Base-by-base conservation (phyloP, 495 filamentous ascomycete genomes). In the Amphirosellinia nigrospora region DNA sequence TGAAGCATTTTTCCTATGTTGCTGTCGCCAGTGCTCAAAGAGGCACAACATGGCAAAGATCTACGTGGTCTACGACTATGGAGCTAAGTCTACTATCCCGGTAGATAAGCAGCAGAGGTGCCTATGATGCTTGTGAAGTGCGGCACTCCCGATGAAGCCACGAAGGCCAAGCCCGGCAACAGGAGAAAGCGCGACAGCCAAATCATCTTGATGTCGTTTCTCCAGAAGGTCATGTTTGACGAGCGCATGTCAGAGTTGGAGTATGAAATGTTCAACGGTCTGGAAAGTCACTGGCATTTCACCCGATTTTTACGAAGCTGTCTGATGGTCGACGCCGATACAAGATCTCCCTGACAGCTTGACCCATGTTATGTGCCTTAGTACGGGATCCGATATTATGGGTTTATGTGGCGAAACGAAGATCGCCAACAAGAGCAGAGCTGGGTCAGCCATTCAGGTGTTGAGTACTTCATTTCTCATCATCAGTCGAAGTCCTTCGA, bases 141-240 rank as follows among this genome's bases (percentile, higher is more conserved):
- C 74, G 96, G 96, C 53, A 98, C 96, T 6, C 93, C 93, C 21
- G 93, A 93, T 34, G 96, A 99, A 80, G 85, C 88, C 30, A 86
- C 79, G 34, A 89, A 90, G 70, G 82, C 90, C 41, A 99, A 98
- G 80, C 93, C 96, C 2, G 96, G 96, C 69, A 99, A 99, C 79
- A 89, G 96, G 73, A 96, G 96, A 75, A 99, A 99, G 84, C 91
- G 96, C 78, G 96, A 99, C 86, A 94, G 92, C 82, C 96, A 99
- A 80, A 98, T 99, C 77, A 95, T 99, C 73, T 82, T 99, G 59
- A 99, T 99, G 96, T 97, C 94, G 23, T 99, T 99, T 87, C 83
- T 99, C 74, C 96, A 99, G 79, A 99, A 99, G 82, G 96, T 99
- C 71, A 99, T 99, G 96, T 99, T 99, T 77, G 96, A 99, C 78